Percentiles rank a stretch among this genome's conserved stretches.
phyloP scores from a whole-genome alignment of 2,329 filamentous ascomycete species.

The Fusarium sp. region DNA sequence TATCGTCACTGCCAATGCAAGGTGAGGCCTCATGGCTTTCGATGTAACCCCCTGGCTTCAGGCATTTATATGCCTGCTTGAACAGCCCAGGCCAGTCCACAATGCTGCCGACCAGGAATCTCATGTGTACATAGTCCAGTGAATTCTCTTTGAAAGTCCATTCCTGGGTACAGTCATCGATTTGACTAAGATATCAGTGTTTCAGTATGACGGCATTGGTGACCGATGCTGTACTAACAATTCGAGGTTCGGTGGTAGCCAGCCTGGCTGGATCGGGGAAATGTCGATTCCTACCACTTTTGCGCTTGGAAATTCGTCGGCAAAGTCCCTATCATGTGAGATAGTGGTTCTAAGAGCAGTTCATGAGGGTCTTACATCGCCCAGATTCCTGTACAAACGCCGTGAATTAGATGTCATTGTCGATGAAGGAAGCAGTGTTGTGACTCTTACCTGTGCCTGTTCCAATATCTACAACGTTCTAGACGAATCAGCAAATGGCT shows the following conservation, averaged over 20 bases:
- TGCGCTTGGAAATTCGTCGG: neutral
- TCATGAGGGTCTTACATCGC: neutral
- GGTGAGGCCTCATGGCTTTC: neutral
- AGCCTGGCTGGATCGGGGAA: conserved; percentile 11
- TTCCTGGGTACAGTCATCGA: conserved; percentile 8
- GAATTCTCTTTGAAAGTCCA: neutral
- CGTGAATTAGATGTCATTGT: neutral
- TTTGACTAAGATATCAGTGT: neutral
- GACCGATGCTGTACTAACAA: neutral
- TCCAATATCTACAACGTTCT: conserved; percentile 9
- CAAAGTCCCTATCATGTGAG: conserved; percentile 1
- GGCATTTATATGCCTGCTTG: neutral
- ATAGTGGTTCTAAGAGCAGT: accelerated
- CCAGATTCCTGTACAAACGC: neutral
- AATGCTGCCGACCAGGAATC: conserved; percentile 7
- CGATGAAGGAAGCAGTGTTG: neutral
- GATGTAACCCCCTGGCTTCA: neutral
- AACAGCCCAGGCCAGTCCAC: neutral
- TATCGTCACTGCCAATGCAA: neutral
- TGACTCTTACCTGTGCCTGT: conserved; percentile 3
- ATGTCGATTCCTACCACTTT: conserved; percentile 8
- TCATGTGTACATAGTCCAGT: conserved; percentile 12
- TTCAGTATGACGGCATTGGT: too few species aligned
- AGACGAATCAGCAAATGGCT: accelerated
- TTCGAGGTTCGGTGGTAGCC: conserved; percentile 10